Conservation (phyloP, 2,329 filamentous ascomycete species). For the Phialophora expanda region DNA sequence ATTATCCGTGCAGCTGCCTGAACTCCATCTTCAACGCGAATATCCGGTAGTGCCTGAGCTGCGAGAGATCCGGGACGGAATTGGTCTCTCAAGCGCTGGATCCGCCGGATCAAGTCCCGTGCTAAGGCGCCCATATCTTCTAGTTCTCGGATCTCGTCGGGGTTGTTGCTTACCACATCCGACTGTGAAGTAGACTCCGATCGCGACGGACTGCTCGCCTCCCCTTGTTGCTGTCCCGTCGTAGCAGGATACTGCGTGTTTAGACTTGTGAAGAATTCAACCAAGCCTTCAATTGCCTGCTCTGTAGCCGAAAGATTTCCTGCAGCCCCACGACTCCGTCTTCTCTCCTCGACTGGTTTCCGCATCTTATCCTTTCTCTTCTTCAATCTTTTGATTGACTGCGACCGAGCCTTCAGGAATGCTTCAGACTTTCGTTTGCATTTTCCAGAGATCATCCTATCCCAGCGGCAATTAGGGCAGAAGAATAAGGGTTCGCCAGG, state of each 20-base stretch:
- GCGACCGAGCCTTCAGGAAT: conserved; percentile 29
- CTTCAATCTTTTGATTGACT: conserved; percentile 31
- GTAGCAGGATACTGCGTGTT: conserved; percentile 24
- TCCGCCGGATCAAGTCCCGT: conserved; percentile 36
- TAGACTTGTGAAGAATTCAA: conserved; percentile 35
- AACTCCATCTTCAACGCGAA: conserved; percentile 32
- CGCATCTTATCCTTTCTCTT: conserved; percentile 36
- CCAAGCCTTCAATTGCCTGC: conserved; percentile 34
- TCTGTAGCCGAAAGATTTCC: conserved; percentile 12
- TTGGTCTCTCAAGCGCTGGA: conserved; percentile 38
- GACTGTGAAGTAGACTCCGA: neutral
- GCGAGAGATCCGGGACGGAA: conserved; percentile 36
- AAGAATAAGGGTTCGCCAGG: conserved; percentile 34
- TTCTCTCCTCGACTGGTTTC: conserved; percentile 35
- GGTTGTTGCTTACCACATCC: conserved; percentile 2
- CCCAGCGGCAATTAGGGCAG: conserved; percentile 40
- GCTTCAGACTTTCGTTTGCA: conserved; percentile 37
- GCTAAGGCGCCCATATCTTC: conserved; percentile 37
- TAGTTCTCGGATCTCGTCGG: conserved; percentile 35
- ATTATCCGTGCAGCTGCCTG: conserved; percentile 5
- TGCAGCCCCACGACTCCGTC: conserved; percentile 14
- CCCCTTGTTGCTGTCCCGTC: conserved; percentile 1
- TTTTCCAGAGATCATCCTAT: conserved; percentile 37
- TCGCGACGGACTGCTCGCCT: conserved; percentile 1
- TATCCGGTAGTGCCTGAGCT: conserved; percentile 37